phyloP scores from a whole-genome alignment of 2,329 filamentous ascomycete genomes.

The Penicillium sumatraense region DNA sequence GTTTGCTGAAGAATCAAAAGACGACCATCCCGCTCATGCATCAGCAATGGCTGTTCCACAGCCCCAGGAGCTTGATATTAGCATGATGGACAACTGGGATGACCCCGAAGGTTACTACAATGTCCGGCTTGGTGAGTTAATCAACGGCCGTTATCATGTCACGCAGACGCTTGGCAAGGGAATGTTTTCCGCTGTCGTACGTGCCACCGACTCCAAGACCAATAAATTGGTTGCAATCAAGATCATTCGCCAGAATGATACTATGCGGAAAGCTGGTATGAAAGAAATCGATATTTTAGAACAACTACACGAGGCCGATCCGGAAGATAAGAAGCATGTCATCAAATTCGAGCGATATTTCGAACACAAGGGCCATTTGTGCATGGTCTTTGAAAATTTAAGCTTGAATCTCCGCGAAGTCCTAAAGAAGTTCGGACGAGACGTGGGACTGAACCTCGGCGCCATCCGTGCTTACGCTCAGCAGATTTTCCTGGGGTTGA shows the following conservation, averaged over 20 bases:
- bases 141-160: slow-evolving; percentile 88
- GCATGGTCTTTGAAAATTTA: slow-evolving; percentile 95
- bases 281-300: slow-evolving; percentile 94
- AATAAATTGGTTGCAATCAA: slow-evolving; percentile 90
- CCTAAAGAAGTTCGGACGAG: slow-evolving; percentile 92
- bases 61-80: slow-evolving; percentile 67
- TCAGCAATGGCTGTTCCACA: slow-evolving; percentile 56
- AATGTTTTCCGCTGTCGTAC: slow-evolving; percentile 96
- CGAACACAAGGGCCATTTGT: slow-evolving; percentile 92
- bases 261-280: slow-evolving; percentile 85
- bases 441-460: slow-evolving; percentile 86
- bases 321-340: slow-evolving; percentile 87
- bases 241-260: slow-evolving; percentile 95
- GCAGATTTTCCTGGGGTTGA: slow-evolving; percentile 90
- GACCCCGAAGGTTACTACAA: slow-evolving; percentile 97
- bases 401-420: slow-evolving; percentile 91
- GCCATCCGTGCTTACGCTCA: slow-evolving; percentile 89
- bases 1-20: slow-evolving; percentile 75
- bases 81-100: slow-evolving; percentile 89
- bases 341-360: slow-evolving; percentile 87
- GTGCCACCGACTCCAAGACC: slow-evolving; percentile 76
- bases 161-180: slow-evolving; percentile 87
- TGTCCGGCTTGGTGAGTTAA: slow-evolving; percentile 85
- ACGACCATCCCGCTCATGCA: slow-evolving; percentile 53
- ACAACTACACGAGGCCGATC: slow-evolving; percentile 82